Evolutionary conservation across 345 rosid species (phyloP), one percentile per base, ranked within the genome.

Genomic region (Eucalyptus pauciflora): DNA sequence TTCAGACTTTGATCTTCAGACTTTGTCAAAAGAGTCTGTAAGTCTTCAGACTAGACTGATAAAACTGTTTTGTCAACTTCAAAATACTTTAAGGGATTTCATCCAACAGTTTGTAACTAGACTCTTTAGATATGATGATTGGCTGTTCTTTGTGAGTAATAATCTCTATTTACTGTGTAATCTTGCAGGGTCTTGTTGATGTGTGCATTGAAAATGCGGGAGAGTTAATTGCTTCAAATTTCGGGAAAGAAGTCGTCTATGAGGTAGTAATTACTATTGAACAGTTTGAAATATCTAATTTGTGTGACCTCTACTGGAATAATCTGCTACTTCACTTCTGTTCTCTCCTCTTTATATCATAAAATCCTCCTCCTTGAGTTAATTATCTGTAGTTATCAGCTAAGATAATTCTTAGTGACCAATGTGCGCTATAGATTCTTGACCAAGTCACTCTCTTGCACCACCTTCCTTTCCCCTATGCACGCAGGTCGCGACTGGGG

Each of bases 221-320:
- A 87, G 96, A 96, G 92, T 87, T 97, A 87, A 95, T 97, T 49
- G 90, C 92, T 89, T 96, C 98, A 76, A 96, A 96, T 89, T 90
- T 95, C 45, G 96, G 98, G 89, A 97, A 94, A 93, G 99, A 96
- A 86, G 92, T 96, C 62, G 48, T 96, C 43, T 97, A 94, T 87
- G 99, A 97, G 97, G 99, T 94, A 90, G 87, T 58, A 24, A 54
- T 88, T 71, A 43, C 25, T 81, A 50, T 90, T 3, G 27, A 49
- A 37, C 31, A 79, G 79, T 45, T 22, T 88, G 45, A 45, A 49
- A 69, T 10, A 29, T 46, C 62, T 64, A n/a, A 48, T 25, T 45
- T 49, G 37, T 27, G 86, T 88, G 60, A 48, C 56, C 60, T 87
- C 9, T 49, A 18, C 56, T 71, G 43, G 41, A 87, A 62, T 20